Base-by-base conservation (phyloP, 176 grass and related monocot genomes). In the Carex kokanica region DNA sequence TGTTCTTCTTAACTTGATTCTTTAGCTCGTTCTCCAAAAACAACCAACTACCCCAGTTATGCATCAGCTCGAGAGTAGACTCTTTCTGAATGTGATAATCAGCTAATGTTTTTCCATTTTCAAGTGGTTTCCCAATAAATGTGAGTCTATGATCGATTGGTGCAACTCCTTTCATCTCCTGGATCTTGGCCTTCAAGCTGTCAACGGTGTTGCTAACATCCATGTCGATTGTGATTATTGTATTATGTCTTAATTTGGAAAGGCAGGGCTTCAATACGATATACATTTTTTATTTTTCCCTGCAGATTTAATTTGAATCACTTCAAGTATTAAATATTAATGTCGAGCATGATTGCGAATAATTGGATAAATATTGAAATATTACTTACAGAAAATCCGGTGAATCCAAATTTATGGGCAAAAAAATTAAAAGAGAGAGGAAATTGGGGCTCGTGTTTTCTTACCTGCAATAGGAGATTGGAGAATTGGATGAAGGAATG, bases 171-270 rank as follows among this genome's bases (percentile, higher is more conserved):
- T 47, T 24, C 9, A 40, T 78, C 20, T 78, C 38, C 1, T 78
- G 14, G n/a, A 78, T 78, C 72, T 78, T 78, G 4, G 38, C 45
- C 45, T 78, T 78, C 51, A 78, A 21, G 9, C 21, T 54, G n/a
- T 78, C 45, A 0, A 78, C 41, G 1, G 9, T 78, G 45, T 78
- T 45, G 13, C 11, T 53, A 21, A 24, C 10, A 2, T 77, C 49
- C 31, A 74, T 4, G 12, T 68, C 64, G 23, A 68, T 14, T 3
- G 64, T 71, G 29, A n/a, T n/a, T n/a, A 71, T 36, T 15, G 66
- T 71, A 16, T 34, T 52, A 40, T 43, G 5, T 43, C 6, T 8
- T 1, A 6, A 43, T 68, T 16, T 24, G 6, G 4, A 12, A 9
- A 25, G 15, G 23, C 14, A 43, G 40, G 1, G 1, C 6, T 1